phyloP scores from a whole-genome alignment of 192 early-diverging fungal genomes.

The Spizellomyces sp. region DNA sequence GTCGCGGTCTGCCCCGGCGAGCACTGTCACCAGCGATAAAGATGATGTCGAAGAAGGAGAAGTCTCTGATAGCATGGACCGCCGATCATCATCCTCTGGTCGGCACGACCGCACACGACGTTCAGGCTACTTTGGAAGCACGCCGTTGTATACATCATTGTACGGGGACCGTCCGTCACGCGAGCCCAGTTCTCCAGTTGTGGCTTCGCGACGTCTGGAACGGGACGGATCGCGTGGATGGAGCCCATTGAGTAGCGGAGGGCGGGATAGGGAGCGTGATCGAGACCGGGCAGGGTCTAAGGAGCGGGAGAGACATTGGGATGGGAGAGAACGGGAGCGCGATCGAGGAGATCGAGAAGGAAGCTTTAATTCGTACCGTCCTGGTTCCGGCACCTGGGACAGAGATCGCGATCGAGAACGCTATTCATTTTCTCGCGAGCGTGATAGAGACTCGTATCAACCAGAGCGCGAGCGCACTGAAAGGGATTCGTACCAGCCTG shows the following conservation, averaged over 20 bases:
- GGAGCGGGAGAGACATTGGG: neutral
- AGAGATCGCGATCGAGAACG: constrained; percentile 2
- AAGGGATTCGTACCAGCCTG: no score
- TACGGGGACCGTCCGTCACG: neutral
- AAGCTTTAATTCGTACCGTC: neutral
- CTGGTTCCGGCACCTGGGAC: neutral
- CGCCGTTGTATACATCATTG: neutral
- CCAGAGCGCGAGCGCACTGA: no score
- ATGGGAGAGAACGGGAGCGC: neutral
- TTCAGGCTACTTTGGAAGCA: no score
- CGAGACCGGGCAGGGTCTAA: neutral
- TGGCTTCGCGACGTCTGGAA: neutral
- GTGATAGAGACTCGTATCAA: no score
- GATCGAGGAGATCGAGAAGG: constrained; percentile 16
- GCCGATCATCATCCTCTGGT: neutral
- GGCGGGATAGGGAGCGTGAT: constrained; percentile 11
- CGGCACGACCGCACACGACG: no score
- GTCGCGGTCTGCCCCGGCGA: no score
- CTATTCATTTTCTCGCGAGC: neutral
- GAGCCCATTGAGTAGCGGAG: neutral
- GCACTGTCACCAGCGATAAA: neutral
- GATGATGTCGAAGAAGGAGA: constrained; percentile 4
- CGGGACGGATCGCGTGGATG: neutral
- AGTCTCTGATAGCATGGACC: neutral
- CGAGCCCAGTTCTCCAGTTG: neutral